Evolutionary conservation across 208 protist species (phyloP), one percentile per base, ranked within the genome.

Genomic region (Trypanosomatidae sp.): DNA sequence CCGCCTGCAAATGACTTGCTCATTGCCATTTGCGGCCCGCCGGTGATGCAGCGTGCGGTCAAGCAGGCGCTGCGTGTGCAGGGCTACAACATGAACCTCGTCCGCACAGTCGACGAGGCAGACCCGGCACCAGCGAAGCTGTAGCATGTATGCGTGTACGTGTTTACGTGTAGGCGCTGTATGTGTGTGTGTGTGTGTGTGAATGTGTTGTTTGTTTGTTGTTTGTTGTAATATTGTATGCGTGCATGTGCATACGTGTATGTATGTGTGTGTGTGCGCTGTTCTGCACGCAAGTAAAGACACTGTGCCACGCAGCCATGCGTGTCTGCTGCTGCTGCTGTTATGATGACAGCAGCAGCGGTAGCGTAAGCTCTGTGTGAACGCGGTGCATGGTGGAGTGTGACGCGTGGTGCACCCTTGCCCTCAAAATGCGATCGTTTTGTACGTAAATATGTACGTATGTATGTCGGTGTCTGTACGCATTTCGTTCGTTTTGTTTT

Each of bases 11-110:
- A 45, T 24, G 18, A 81, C 41, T 58, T 80, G 15, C 47, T 86
- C 13, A 56, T 86, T 6, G 76, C 61, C n/a, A 81, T 86, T 55
- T 86, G 76, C 48, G 76, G 76, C 11, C 76, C 76, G 22, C 68
- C 67, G 37, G 61, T 75, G 13, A 86, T 86, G 18, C 4, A 45
- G 6, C 6, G 4, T 2, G 19, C 19, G 18, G 18, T 28, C 16
- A 13, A 30, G 15, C 6, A 24, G n/a, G 2, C n/a, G n/a, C 4
- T 45, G n/a, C 18, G 16, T 18, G n/a, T 18, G 19, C 18, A 2
- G 18, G 6, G 41, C 23, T 45, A 24, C 15, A 18, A 45, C 15
- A 24, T 19, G 26, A 63, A 0, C 62, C 71, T 6, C 57, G 66
- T 19, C 57, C 74, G 48, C 69, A 69, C 77, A 83, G 64, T 35